These are phyloP conservation scores for Amaranthus tricolor DNA, from an alignment of 179 eudicot genomes.

Conservation along the genomic window DNA sequence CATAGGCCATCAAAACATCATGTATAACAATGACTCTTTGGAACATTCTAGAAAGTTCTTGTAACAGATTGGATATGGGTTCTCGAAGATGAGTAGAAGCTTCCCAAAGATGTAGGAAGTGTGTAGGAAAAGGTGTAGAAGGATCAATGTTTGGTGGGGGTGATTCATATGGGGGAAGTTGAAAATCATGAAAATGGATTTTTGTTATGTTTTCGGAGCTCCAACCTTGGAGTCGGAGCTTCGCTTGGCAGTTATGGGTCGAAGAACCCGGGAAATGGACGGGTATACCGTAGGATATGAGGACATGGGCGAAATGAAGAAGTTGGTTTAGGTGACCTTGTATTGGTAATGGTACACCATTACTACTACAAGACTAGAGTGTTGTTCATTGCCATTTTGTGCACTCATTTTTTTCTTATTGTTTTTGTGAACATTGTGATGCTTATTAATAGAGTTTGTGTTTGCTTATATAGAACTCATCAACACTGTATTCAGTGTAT, in stretches of 20 bases:
- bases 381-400: neutral
- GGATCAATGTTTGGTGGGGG: slow-evolving; percentile 37
- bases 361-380: slow-evolving; percentile 23
- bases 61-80: slow-evolving; percentile 33
- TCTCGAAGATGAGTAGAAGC: slow-evolving; percentile 33
- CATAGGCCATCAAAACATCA: slow-evolving; percentile 52
- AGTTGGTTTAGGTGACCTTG: slow-evolving; percentile 50
- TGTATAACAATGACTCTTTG: slow-evolving; percentile 45
- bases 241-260: slow-evolving; percentile 40
- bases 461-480: too few relatives aligned
- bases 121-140: slow-evolving; percentile 40
- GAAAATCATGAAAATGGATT: slow-evolving; percentile 45
- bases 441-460: too few relatives aligned
- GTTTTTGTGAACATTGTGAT: too few relatives aligned
- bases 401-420: neutral
- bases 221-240: slow-evolving; percentile 35
- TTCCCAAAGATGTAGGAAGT: slow-evolving; percentile 40
- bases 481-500: too few relatives aligned
- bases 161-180: slow-evolving; percentile 28
- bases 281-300: slow-evolving; percentile 32
- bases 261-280: slow-evolving; percentile 32
- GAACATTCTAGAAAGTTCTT: slow-evolving; percentile 5
- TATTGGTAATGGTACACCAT: slow-evolving; percentile 43
- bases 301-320: slow-evolving; percentile 36
- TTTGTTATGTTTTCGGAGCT: slow-evolving; percentile 7